Evolutionary conservation across 805 yeast genomes (phyloP).

Genomic region (Candida silvicultrix): DNA sequence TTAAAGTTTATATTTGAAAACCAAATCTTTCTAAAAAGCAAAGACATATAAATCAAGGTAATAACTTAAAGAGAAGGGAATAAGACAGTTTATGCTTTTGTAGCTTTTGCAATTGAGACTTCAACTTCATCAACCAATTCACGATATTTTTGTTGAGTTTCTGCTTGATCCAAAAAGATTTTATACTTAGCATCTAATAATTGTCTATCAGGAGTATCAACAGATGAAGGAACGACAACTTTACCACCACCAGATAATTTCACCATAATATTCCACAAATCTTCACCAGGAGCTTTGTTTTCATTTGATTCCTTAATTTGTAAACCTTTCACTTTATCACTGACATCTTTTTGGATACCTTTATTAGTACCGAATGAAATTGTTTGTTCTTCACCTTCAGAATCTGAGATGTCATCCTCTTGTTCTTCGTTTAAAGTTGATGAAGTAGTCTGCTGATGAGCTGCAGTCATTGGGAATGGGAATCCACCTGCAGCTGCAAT

Average conservation of each 20-base stretch:
- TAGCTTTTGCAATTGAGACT: slow-evolving; percentile 1
- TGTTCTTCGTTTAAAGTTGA: slow-evolving; percentile 25
- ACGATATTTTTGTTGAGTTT: slow-evolving; percentile 74
- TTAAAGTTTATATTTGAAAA: too few species aligned
- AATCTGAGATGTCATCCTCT: slow-evolving; percentile 40
- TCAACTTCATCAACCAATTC: slow-evolving; percentile 50
- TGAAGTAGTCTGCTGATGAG: slow-evolving; percentile 18
- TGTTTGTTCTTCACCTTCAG: slow-evolving; percentile 41
- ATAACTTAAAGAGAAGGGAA: too few species aligned
- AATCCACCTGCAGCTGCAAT: slow-evolving; percentile 28
- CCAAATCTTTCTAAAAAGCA: neutral
- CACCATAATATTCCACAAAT: slow-evolving; percentile 84
- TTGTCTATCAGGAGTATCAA: slow-evolving; percentile 55
- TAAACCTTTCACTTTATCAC: slow-evolving; percentile 33
- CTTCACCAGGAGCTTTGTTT: slow-evolving; percentile 37
- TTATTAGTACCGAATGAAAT: slow-evolving; percentile 56
- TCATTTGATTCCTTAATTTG: slow-evolving; percentile 14
- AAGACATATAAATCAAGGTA: neutral
- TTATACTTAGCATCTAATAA: slow-evolving; percentile 75
- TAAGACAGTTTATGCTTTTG: neutral
- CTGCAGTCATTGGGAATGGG: slow-evolving; percentile 44
- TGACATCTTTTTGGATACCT: slow-evolving; percentile 46
- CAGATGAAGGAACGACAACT: slow-evolving; percentile 63
- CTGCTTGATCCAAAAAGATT: slow-evolving; percentile 84
- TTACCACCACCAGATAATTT: slow-evolving; percentile 78